A percentile compares a stretch with the other conserved stretches of the same genome.
Evolutionary conservation across 371 early-diverging fungal species (phyloP).

Genomic region (Syncephalastrum monosporum): DNA sequence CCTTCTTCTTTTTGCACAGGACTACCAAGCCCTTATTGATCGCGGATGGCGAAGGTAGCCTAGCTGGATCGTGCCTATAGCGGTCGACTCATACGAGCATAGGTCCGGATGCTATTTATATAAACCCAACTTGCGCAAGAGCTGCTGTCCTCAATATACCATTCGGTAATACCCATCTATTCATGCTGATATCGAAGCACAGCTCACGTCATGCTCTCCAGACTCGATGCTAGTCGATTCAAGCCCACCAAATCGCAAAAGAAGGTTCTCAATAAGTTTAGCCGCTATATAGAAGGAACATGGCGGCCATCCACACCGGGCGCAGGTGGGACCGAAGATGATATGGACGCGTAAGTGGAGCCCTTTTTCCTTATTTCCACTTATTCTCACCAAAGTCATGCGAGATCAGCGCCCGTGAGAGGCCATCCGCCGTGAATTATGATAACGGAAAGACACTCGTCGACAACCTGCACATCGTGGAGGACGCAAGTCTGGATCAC

Average conservation of each 20-base stretch:
- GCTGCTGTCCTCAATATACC: slow-evolving; percentile 73
- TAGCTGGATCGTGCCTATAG: background rate
- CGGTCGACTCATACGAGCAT: background rate
- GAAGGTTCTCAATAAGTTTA: slow-evolving; percentile 63
- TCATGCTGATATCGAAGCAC: background rate
- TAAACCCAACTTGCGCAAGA: slow-evolving; percentile 58
- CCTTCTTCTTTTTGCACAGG: slow-evolving; percentile 27
- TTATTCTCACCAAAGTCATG: too few species aligned
- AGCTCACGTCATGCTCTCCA: slow-evolving; percentile 10
- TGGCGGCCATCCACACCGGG: slow-evolving; percentile 23
- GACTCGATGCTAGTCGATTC: slow-evolving; percentile 54
- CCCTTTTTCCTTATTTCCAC: too few species aligned
- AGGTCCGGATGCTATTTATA: slow-evolving; percentile 68
- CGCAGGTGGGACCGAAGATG: slow-evolving; percentile 3
- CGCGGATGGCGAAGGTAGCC: slow-evolving; percentile 68
- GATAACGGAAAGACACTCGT: slow-evolving; percentile 6
- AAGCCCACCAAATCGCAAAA: slow-evolving; percentile 65
- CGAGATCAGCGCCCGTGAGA: too few species aligned
- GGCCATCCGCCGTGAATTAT: slow-evolving; percentile 8
- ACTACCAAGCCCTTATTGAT: slow-evolving; percentile 65
- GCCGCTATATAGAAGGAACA: slow-evolving; percentile 50
- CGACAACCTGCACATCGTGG: slow-evolving; percentile 8
- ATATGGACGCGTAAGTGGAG: slow-evolving; percentile 11
- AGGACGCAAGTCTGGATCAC: too few species aligned
- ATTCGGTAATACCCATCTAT: slow-evolving; percentile 45